phyloP scores from a whole-genome alignment of 2,329 filamentous ascomycete genomes.

The Nothophaeocryptopus gaeumannii region DNA sequence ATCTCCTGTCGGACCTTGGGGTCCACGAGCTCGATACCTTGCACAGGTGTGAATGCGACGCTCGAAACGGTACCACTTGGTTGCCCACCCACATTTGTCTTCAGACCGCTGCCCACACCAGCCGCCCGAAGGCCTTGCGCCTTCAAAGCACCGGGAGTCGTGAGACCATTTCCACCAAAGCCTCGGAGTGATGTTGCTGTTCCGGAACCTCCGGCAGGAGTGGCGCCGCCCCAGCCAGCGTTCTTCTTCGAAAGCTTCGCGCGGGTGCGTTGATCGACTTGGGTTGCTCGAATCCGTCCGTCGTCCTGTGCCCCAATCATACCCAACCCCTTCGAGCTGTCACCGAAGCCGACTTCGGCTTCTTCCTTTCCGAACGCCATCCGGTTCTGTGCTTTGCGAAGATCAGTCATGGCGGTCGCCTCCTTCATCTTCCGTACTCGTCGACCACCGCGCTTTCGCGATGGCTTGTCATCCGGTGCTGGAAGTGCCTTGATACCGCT shows the following conservation, averaged over 20 bases:
- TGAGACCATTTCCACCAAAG: constrained; percentile 62
- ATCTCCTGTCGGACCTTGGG: constrained; percentile 86
- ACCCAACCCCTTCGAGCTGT: constrained; percentile 81
- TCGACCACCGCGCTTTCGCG: constrained; percentile 85
- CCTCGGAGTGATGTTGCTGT: constrained; percentile 79
- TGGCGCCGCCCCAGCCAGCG: constrained; percentile 80
- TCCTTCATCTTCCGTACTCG: constrained; percentile 93
- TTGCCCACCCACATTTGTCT: constrained; percentile 27
- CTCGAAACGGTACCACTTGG: constrained; percentile 65
- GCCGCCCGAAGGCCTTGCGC: constrained; percentile 76
- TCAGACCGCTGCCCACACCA: constrained; percentile 62
- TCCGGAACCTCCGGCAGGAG: constrained; percentile 57
- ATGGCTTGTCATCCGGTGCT: constrained; percentile 91
- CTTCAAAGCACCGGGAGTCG: constrained; percentile 66
- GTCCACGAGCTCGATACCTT: constrained; percentile 91
- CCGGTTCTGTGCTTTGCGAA: constrained; percentile 93
- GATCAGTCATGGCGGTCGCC: constrained; percentile 91
- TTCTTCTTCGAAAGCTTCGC: constrained; percentile 94
- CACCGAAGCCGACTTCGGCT: constrained; percentile 86
- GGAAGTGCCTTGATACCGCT: constrained; percentile 83
- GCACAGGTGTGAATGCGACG: constrained; percentile 89
- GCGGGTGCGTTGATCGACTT: constrained; percentile 88
- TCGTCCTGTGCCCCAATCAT: constrained; percentile 91
- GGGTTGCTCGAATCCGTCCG: constrained; percentile 80
- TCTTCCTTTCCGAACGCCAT: constrained; percentile 96